A percentile compares a stretch with the other conserved stretches of the same genome.
These are phyloP conservation scores for Nyctanthes arbortristis DNA, from an alignment of 257 asterid genomes.

Conservation along the genomic window DNA sequence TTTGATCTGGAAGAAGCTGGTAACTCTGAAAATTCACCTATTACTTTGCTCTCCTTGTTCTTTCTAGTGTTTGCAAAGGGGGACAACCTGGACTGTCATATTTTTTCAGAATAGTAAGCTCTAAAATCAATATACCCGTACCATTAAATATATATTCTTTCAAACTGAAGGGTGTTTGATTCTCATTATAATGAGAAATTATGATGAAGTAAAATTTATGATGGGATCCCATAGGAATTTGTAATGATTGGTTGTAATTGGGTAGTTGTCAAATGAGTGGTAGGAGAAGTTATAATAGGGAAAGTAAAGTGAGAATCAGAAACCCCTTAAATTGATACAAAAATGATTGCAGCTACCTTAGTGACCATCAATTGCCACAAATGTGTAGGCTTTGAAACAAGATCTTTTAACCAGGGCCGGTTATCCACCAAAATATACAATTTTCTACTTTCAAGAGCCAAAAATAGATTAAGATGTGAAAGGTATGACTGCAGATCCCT, in stretches of 20 bases:
- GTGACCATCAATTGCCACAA: conserved; percentile 93
- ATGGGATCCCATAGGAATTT: too few species aligned
- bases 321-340: conserved; percentile 12
- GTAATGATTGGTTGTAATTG: too few species aligned
- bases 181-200: too few species aligned
- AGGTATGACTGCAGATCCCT: conserved; percentile 92
- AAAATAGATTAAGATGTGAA: conserved; percentile 64
- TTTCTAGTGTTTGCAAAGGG: conserved; percentile 85
- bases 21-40: conserved; percentile 27
- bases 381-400: conserved; percentile 66
- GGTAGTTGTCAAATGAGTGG: too few species aligned
- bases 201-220: too few species aligned
- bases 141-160: conserved; percentile 3
- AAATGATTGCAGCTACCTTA: conserved; percentile 47
- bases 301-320: too few species aligned
- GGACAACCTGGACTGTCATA: conserved; percentile 74
- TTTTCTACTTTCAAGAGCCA: conserved; percentile 63
- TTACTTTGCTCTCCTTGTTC: conserved; percentile 46
- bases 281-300: too few species aligned
- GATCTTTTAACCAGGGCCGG: conserved; percentile 78
- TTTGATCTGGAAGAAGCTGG: conserved; percentile 34
- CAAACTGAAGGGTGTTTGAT: too few species aligned
- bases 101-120: conserved; percentile 16
- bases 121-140: background rate
- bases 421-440: conserved; percentile 77